phyloP scores from a whole-genome alignment of 371 early-diverging fungal genomes.

The Rhizoclosmatium hyalinum region DNA sequence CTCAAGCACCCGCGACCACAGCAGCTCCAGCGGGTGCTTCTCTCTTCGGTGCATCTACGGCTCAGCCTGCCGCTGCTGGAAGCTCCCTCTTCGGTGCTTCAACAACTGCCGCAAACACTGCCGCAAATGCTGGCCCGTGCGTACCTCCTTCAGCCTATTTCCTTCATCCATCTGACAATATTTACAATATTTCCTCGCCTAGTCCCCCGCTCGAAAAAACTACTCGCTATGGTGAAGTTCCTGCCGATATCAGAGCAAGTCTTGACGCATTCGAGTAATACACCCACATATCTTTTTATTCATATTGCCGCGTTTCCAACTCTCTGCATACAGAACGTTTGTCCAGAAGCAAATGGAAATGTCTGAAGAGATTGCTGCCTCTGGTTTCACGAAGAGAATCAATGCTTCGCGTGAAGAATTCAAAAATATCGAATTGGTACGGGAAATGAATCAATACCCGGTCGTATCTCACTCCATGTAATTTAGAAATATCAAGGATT shows the following conservation, averaged over 20 bases:
- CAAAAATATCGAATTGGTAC: constrained; percentile 32
- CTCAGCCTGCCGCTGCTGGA: constrained; percentile 9
- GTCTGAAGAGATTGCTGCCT: constrained; percentile 40
- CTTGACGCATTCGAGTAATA: constrained; percentile 48
- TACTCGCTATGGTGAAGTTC: constrained; percentile 49
- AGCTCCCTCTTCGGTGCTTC: constrained; percentile 9
- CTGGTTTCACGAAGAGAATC: constrained; percentile 31
- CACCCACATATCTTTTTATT: neutral
- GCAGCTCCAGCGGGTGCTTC: neutral
- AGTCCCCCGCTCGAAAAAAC: constrained; percentile 19
- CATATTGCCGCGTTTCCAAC: neutral
- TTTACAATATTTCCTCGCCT: neutral
- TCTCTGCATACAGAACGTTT: constrained; percentile 27
- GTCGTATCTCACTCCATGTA: neutral
- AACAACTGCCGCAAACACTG: neutral
- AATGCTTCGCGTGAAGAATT: neutral
- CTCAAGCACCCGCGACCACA: constrained; percentile 1
- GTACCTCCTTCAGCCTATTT: neutral
- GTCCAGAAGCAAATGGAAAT: constrained; percentile 42
- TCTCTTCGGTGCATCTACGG: constrained; percentile 19
- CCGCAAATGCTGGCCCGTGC: neutral
- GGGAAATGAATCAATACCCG: neutral
- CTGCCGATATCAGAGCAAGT: constrained; percentile 28
- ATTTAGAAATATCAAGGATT: constrained; percentile 48
- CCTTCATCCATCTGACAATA: too few species aligned